phyloP scores from a whole-genome alignment of 1,284 basidiomycete species.

The Sporisorium exsertum region DNA sequence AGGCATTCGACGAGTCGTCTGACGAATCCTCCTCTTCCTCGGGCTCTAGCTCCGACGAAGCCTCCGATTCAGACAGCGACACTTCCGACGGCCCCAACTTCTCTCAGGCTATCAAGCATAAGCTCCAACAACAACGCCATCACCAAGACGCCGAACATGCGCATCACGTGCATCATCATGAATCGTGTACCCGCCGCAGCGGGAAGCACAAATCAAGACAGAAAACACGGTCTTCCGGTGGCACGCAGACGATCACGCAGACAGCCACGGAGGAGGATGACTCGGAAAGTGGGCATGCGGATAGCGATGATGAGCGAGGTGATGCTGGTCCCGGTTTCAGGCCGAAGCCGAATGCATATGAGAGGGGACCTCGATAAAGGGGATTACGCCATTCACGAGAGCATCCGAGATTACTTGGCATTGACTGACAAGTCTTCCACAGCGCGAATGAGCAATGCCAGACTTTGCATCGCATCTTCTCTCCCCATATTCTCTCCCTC shows the following conservation, averaged over 20 bases:
- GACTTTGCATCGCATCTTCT: not conserved
- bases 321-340: too few species aligned
- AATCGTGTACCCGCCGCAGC: not conserved
- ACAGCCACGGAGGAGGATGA: not conserved
- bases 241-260: conserved; percentile 25
- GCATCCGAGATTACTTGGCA: too few species aligned
- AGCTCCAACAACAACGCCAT: conserved; percentile 4
- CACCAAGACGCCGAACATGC: not conserved
- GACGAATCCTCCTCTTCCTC: conserved; percentile 34
- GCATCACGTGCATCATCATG: not conserved
- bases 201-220: not conserved
- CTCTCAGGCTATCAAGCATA: conserved; percentile 8
- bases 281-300: not conserved
- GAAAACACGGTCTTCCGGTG: conserved; percentile 4
- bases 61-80: conserved; percentile 15
- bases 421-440: too few species aligned
- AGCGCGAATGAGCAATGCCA: too few species aligned
- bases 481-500: not conserved
- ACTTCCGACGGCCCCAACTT: conserved; percentile 1
- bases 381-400: too few species aligned
- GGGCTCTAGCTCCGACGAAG: not conserved
- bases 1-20: conserved; percentile 63
- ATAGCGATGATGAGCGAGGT: conserved; percentile 5
- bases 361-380: conserved; percentile 30
- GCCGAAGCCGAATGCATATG: conserved; percentile 39